Evolutionary conservation across 805 yeast species (phyloP).

Genomic region (Candida broadrunensis): DNA sequence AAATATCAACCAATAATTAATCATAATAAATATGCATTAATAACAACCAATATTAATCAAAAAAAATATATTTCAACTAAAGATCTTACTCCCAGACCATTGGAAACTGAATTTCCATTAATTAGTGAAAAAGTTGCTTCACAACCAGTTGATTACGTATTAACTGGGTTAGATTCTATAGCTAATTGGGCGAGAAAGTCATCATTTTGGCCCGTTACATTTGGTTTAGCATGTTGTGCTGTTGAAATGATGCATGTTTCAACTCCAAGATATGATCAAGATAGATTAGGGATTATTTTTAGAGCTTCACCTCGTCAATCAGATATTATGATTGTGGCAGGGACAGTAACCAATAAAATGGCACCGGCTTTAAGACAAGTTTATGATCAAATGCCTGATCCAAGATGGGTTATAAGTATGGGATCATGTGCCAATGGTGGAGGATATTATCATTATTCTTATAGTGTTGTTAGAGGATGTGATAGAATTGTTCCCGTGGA

Average conservation of each 20-base stretch:
- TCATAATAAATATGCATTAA: neutral
- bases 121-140: conserved; percentile 56
- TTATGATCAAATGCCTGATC: conserved; percentile 92
- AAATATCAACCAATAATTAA: neutral
- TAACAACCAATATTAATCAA: neutral
- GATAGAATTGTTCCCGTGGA: conserved; percentile 88
- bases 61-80: conserved; percentile 31
- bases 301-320: conserved; percentile 93
- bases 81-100: conserved; percentile 46
- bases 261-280: conserved; percentile 89
- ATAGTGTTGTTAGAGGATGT: conserved; percentile 86
- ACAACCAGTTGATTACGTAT: conserved; percentile 71
- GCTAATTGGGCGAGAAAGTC: conserved; percentile 92
- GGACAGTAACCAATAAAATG: conserved; percentile 88
- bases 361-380: conserved; percentile 92
- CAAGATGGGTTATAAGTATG: conserved; percentile 93
- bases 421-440: conserved; percentile 95
- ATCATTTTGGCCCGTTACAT: conserved; percentile 90
- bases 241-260: conserved; percentile 95
- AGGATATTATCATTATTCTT: conserved; percentile 87
- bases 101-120: conserved; percentile 70
- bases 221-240: conserved; percentile 91
- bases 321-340: conserved; percentile 90
- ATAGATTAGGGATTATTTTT: conserved; percentile 87
- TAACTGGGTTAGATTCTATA: conserved; percentile 76